Evolutionary conservation across 2,329 filamentous ascomycete species (phyloP).

Genomic region (Xylaria sp.): DNA sequence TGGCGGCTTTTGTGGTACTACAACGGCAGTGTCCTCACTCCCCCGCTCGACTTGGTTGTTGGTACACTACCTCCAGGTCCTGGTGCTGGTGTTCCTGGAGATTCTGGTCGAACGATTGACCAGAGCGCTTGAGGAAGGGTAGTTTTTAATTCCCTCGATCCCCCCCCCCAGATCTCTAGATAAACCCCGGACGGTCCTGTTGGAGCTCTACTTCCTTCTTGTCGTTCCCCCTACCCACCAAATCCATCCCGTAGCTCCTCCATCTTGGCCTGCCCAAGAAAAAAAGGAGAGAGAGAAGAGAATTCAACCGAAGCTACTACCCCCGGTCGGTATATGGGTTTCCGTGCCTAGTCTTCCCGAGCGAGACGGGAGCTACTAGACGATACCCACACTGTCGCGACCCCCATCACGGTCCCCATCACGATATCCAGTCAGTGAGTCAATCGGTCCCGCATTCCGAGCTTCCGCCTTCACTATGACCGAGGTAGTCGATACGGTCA

Average conservation of each 20-base stretch:
- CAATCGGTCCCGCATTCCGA: conserved; percentile 26
- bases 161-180: conserved; percentile 19
- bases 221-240: conserved; percentile 33
- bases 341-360: conserved; percentile 28
- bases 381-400: conserved; percentile 32
- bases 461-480: conserved; percentile 38
- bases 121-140: conserved; percentile 7
- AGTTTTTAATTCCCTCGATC: conserved; percentile 22
- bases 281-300: neutral
- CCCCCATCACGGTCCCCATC: conserved; percentile 21
- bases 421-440: neutral
- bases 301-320: conserved; percentile 3
- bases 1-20: conserved; percentile 19
- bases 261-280: conserved; percentile 8
- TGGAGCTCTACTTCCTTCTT: conserved; percentile 25
- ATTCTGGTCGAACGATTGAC: conserved; percentile 25
- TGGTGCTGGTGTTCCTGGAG: conserved; percentile 18
- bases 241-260: conserved; percentile 23
- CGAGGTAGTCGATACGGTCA: conserved; percentile 38
- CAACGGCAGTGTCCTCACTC: conserved; percentile 24
- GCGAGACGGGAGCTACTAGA: conserved; percentile 31
- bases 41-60: conserved; percentile 17
- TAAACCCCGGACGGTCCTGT: conserved; percentile 27
- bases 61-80: neutral
- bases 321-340: conserved; percentile 23